Percentiles rank a stretch among this genome's conserved stretches.
phyloP scores from a whole-genome alignment of 257 asterid genomes.

The Lycium barbarum region DNA sequence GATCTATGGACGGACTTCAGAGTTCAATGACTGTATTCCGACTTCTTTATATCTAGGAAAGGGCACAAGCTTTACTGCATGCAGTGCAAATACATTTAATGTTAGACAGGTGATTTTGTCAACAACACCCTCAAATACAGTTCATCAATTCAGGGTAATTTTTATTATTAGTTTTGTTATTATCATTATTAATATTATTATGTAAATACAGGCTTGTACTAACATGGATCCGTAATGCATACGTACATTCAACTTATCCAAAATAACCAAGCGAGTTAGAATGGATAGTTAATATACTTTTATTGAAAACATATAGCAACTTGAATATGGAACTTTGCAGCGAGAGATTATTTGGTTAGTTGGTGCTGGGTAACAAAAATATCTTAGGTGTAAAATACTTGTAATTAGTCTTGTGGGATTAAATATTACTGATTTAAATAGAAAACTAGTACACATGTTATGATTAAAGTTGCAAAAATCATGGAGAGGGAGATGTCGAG shows the following conservation, averaged over 20 bases:
- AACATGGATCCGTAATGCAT: not conserved
- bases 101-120: not conserved
- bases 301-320: not conserved
- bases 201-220: not conserved
- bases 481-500: not conserved
- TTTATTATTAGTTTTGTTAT: not conserved
- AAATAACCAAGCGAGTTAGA: not conserved
- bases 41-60: constrained; percentile 8
- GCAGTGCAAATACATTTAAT: not conserved
- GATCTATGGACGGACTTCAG: not conserved
- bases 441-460: not conserved
- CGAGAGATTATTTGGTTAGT: not conserved
- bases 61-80: not conserved
- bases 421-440: not conserved
- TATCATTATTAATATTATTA: not conserved
- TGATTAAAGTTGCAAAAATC: not conserved
- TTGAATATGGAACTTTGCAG: not conserved
- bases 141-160: not conserved
- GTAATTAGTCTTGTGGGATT: not conserved
- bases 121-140: constrained; percentile 1
- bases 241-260: constrained; percentile 8
- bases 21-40: not conserved
- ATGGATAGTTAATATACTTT: not conserved
- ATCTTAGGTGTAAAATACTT: not conserved
- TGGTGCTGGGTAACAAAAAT: not conserved